Percentiles rank a stretch among this genome's conserved stretches.
Evolutionary conservation across 163 green algal genomes (phyloP).

Genomic region (Chlorella variabilis): DNA sequence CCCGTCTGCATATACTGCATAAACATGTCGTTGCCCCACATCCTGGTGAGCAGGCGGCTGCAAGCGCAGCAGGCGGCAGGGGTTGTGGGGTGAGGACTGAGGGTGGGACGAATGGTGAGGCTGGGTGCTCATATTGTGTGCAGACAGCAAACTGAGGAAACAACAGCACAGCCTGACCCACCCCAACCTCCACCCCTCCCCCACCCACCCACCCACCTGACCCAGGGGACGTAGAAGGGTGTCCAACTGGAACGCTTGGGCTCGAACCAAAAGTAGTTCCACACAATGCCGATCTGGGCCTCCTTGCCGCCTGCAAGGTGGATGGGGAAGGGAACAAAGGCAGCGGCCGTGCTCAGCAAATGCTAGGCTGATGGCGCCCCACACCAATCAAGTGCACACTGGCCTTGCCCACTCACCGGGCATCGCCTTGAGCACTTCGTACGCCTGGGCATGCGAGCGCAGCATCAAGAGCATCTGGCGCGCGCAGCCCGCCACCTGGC

Average conservation of each 20-base stretch:
- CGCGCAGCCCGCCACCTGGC: constrained; percentile 41
- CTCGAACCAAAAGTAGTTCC: constrained; percentile 71
- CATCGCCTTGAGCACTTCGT: constrained; percentile 75
- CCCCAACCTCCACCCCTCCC: neutral
- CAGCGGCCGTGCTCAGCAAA: neutral
- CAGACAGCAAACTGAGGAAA: too few relatives aligned
- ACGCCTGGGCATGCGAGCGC: constrained; percentile 72
- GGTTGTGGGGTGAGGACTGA: neutral
- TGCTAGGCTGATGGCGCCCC: too few relatives aligned
- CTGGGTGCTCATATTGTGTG: too few relatives aligned
- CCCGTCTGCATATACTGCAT: constrained; percentile 81
- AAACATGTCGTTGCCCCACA: constrained; percentile 78
- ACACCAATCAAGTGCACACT: too few relatives aligned
- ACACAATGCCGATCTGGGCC: constrained; percentile 78
- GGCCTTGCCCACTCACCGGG: too few relatives aligned
- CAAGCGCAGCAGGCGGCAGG: neutral
- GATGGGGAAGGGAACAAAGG: too few relatives aligned
- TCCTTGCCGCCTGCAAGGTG: constrained; percentile 58
- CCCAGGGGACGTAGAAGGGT: constrained; percentile 51
- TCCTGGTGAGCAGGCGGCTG: constrained; percentile 38
- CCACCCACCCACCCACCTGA: constrained; percentile 27
- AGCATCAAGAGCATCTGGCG: constrained; percentile 67
- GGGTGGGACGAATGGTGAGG: too few relatives aligned
- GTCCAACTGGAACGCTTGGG: constrained; percentile 43
- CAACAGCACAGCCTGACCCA: neutral